phyloP scores from a whole-genome alignment of 2,329 filamentous ascomycete genomes.

The Nemania serpens region DNA sequence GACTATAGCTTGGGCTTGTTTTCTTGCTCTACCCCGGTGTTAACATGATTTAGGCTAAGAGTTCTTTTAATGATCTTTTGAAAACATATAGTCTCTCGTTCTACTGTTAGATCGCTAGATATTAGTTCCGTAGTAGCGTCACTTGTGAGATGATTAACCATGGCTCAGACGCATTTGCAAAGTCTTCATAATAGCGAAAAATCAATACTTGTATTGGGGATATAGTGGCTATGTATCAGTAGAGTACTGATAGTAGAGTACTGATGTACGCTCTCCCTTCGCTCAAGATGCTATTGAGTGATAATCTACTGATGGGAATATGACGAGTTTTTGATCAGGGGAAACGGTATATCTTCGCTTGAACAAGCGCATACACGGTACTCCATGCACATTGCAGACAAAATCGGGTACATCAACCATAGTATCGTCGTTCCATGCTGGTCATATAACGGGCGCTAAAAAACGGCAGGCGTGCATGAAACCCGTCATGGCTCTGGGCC shows the following conservation, averaged over 20 bases:
- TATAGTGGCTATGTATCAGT: neutral
- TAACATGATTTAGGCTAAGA: neutral
- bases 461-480: neutral
- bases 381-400: neutral
- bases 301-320: neutral
- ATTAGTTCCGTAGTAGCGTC: neutral
- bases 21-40: no score
- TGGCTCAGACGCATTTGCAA: neutral
- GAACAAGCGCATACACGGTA: neutral
- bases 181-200: neutral
- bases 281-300: no score
- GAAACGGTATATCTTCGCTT: neutral
- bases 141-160: neutral
- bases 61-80: neutral
- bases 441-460: neutral
- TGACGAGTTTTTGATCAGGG: neutral
- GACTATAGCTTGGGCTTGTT: no score
- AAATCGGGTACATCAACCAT: neutral
- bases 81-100: neutral
- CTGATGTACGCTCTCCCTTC: no score
- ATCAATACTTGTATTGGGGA: neutral
- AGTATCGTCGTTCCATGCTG: neutral
- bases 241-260: no score
- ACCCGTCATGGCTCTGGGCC: neutral
- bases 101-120: neutral